These are phyloP conservation scores for Nicotiana knightiana DNA, from an alignment of 257 asterid genomes.

Conservation along the genomic window DNA sequence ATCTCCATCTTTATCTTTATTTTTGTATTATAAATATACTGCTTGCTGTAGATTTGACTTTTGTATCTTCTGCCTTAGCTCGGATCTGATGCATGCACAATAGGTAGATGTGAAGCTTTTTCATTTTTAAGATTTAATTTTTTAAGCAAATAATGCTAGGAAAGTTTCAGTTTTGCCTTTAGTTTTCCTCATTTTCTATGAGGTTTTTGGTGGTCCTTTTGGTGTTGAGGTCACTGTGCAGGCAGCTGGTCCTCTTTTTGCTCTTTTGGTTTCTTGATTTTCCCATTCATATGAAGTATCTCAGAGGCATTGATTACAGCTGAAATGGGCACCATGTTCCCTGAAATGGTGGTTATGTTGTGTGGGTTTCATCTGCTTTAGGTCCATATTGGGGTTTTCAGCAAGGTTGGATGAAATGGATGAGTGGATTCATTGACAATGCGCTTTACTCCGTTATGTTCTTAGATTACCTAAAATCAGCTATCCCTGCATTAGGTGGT, in stretches of 20 bases:
- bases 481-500: slow-evolving; percentile 5
- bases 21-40: neutral
- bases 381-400: slow-evolving; percentile 11
- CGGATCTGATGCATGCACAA: neutral
- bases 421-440: slow-evolving; percentile 6
- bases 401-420: slow-evolving; percentile 10
- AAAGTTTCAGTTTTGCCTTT: slow-evolving; percentile 10
- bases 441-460: slow-evolving; percentile 8
- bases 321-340: slow-evolving; percentile 13
- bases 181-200: slow-evolving; percentile 3
- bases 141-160: neutral
- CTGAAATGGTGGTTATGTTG: slow-evolving; percentile 10
- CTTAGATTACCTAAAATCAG: slow-evolving; percentile 8
- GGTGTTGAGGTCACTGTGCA: slow-evolving; percentile 10
- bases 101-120: neutral
- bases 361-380: slow-evolving; percentile 11
- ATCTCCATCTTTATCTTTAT: neutral
- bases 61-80: neutral
- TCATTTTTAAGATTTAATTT: neutral
- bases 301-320: slow-evolving; percentile 9
- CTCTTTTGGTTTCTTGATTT: slow-evolving; percentile 9
- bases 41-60: neutral
- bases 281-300: slow-evolving; percentile 9
- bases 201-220: slow-evolving; percentile 13
- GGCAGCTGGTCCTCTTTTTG: slow-evolving; percentile 12